These are phyloP conservation scores for Alternaria angustiovoidea DNA, from an alignment of 2,329 filamentous ascomycete genomes.

Conservation along the genomic window DNA sequence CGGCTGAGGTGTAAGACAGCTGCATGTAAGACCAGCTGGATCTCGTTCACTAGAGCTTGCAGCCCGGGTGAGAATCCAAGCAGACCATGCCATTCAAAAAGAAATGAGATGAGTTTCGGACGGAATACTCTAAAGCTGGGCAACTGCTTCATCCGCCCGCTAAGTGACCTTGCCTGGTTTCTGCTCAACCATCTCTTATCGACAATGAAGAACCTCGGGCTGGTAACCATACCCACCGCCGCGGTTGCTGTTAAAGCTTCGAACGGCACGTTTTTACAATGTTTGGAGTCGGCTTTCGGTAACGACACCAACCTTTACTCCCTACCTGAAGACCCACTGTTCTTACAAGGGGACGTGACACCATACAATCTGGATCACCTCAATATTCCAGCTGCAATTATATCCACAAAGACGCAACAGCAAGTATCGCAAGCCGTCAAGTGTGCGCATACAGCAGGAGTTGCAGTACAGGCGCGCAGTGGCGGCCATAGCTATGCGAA, in stretches of 20 bases:
- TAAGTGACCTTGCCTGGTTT: not conserved
- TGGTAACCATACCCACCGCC: not conserved
- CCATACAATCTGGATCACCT: not conserved
- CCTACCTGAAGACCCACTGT: not conserved
- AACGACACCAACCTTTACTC: not conserved
- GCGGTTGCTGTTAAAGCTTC: not conserved
- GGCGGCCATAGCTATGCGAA: conserved; percentile 3
- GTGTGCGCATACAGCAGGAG: not conserved
- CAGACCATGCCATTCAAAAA: not conserved
- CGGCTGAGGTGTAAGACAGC: not conserved
- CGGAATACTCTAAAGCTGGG: not conserved
- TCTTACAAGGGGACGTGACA: not conserved
- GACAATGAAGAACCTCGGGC: not conserved
- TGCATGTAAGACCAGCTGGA: not conserved
- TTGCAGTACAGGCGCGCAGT: conserved; percentile 1
- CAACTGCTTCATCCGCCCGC: not conserved
- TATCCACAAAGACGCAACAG: not conserved
- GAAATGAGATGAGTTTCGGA: not conserved
- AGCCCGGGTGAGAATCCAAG: not conserved
- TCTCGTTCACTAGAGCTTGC: not conserved
- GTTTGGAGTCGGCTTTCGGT: not conserved
- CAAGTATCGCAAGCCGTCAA: not conserved
- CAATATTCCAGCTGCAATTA: not conserved
- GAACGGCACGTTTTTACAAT: not conserved
- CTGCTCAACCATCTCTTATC: not conserved